A percentile compares a stretch with the other conserved stretches of the same genome.
Evolutionary conservation across 2,329 filamentous ascomycete species (phyloP).

Genomic region (Aspergillus novofumigatus): DNA sequence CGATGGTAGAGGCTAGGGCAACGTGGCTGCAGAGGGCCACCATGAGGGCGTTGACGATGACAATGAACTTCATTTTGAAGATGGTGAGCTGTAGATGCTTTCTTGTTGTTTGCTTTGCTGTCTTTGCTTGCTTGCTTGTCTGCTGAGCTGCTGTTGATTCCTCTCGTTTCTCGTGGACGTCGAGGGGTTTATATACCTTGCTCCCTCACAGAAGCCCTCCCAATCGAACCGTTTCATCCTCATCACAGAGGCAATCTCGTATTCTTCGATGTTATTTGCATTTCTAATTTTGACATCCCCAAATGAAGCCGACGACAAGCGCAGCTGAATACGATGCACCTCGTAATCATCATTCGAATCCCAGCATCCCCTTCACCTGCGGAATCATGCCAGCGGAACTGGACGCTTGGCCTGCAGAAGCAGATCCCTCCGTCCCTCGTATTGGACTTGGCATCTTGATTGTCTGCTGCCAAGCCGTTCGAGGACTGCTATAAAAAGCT

Average conservation of each 20-base stretch:
- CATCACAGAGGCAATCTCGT: background rate
- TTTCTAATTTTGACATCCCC: background rate
- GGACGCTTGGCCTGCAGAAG: background rate
- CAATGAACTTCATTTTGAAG: constrained; percentile 1
- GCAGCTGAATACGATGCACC: background rate
- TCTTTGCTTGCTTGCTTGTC: too few relatives aligned
- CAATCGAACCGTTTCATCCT: background rate
- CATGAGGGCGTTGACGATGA: background rate
- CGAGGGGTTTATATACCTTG: background rate
- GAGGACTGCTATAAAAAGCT: background rate
- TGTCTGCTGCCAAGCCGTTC: background rate
- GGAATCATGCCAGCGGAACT: background rate
- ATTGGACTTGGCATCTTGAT: background rate
- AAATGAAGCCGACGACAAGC: background rate
- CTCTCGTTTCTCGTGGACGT: background rate
- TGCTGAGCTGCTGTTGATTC: background rate
- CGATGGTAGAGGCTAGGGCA: background rate
- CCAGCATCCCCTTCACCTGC: background rate
- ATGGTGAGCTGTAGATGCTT: too few relatives aligned
- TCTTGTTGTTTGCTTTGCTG: background rate
- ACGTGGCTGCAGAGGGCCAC: background rate
- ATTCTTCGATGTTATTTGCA: background rate
- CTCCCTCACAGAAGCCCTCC: background rate
- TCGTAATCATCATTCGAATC: background rate
- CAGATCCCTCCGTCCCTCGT: background rate